Percentiles rank a stretch among this genome's conserved stretches.
Conservation (phyloP, 2,329 filamentous ascomycete species). For the Elsinoe australis region DNA sequence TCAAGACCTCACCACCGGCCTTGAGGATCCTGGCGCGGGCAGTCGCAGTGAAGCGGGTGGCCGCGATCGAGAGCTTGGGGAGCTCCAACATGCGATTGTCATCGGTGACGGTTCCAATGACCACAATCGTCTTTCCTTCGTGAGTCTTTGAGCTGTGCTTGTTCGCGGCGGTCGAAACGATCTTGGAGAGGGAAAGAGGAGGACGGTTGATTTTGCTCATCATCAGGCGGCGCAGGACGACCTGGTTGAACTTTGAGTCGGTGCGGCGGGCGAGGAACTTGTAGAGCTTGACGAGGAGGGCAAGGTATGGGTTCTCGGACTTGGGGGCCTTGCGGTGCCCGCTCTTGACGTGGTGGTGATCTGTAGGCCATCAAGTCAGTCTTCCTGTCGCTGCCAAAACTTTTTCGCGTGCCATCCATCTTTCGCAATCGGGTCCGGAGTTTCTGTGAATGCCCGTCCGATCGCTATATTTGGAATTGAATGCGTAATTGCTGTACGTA, state of each 20-base stretch:
- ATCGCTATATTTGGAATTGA: background rate
- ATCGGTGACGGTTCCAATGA: slow-evolving; percentile 93
- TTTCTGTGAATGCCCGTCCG: too few species aligned
- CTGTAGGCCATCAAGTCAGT: slow-evolving; percentile 52
- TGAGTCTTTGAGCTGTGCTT: slow-evolving; percentile 47
- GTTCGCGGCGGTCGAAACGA: slow-evolving; percentile 56
- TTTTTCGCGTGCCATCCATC: slow-evolving; percentile 1
- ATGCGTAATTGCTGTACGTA: slow-evolving; percentile 12
- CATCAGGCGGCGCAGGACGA: slow-evolving; percentile 92
- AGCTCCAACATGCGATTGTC: slow-evolving; percentile 88
- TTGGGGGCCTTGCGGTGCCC: slow-evolving; percentile 71
- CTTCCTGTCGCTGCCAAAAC: slow-evolving; percentile 4
- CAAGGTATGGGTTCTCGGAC: slow-evolving; percentile 44
- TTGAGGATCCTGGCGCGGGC: slow-evolving; percentile 88
- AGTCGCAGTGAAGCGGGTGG: slow-evolving; percentile 92
- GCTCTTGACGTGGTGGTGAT: slow-evolving; percentile 60
- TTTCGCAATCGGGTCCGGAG: background rate
- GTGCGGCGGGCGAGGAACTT: slow-evolving; percentile 55
- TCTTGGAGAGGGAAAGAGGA: slow-evolving; percentile 88
- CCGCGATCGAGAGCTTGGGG: slow-evolving; percentile 89
- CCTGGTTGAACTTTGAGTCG: slow-evolving; percentile 97
- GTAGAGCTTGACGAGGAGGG: slow-evolving; percentile 73
- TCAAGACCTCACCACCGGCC: slow-evolving; percentile 90
- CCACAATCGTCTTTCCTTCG: slow-evolving; percentile 75
- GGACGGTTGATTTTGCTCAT: slow-evolving; percentile 96